These are phyloP conservation scores for Exophiala aquamarina DNA, from an alignment of 2,329 filamentous ascomycete species.

Conservation along the genomic window DNA sequence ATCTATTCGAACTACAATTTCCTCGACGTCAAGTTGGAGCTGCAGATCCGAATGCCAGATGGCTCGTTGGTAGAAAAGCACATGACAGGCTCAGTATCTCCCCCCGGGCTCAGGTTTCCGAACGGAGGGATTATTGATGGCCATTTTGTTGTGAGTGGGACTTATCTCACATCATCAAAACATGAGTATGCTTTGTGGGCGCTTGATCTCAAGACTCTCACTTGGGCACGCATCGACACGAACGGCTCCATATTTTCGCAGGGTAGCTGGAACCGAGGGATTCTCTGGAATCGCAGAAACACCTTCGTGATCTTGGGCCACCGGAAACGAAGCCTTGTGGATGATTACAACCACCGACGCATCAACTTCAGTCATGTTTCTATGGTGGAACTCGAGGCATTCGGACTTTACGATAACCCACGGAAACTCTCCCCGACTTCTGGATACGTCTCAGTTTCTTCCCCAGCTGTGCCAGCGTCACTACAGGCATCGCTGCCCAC, in stretches of 20 bases:
- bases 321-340: conserved; percentile 86
- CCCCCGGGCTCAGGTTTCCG: conserved; percentile 89
- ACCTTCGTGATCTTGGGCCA: conserved; percentile 95
- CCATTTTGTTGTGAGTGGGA: conserved; percentile 95
- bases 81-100: conserved; percentile 84
- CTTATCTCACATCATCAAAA: conserved; percentile 95
- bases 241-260: conserved; percentile 92
- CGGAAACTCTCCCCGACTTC: conserved; percentile 75
- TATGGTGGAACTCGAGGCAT: conserved; percentile 94
- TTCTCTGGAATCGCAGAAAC: conserved; percentile 90
- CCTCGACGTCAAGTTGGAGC: conserved; percentile 89
- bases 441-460: conserved; percentile 81
- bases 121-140: conserved; percentile 95
- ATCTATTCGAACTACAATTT: conserved; percentile 99
- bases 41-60: conserved; percentile 83
- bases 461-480: conserved; percentile 60
- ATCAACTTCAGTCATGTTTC: conserved; percentile 98
- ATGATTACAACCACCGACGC: conserved; percentile 96
- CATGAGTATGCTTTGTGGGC: conserved; percentile 98
- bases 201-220: conserved; percentile 80
- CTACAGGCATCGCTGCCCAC: conserved; percentile 41
- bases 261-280: conserved; percentile 94
- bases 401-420: conserved; percentile 95
- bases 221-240: conserved; percentile 94
- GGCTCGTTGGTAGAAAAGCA: conserved; percentile 81